Conservation (phyloP, 257 asterid genomes). For the Nicotiana knightiana region DNA sequence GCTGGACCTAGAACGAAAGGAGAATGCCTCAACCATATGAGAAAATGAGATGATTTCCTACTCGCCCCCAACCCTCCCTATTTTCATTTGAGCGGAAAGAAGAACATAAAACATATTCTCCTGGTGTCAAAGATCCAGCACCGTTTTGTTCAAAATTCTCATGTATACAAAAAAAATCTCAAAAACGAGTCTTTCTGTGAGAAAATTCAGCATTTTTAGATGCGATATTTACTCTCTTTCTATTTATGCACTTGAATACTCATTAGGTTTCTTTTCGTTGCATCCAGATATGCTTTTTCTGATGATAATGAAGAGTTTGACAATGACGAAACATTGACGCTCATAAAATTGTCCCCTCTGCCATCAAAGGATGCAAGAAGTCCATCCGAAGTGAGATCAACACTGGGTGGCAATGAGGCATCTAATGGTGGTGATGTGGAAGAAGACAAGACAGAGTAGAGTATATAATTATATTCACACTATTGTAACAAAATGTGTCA, state of each 20-base stretch:
- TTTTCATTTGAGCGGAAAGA: not conserved
- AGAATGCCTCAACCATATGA: not conserved
- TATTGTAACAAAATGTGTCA: not conserved
- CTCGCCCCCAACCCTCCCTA: not conserved
- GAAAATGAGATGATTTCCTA: not conserved
- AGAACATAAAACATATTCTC: not conserved
- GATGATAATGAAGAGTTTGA: constrained; percentile 78
- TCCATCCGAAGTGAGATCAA: constrained; percentile 35
- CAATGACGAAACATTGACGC: constrained; percentile 61
- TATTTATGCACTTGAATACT: not conserved
- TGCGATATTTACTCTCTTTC: not conserved
- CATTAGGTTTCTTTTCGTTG: not conserved
- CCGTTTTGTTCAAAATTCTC: not conserved
- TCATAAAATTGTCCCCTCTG: constrained; percentile 61
- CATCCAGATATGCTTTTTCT: constrained; percentile 70
- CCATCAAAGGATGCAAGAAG: constrained; percentile 46
- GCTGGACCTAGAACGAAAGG: not conserved
- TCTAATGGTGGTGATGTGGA: constrained; percentile 33
- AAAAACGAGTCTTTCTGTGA: not conserved
- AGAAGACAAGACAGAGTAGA: constrained; percentile 71
- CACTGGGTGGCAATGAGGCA: constrained; percentile 25
- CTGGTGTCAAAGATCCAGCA: not conserved
- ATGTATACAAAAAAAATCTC: not conserved
- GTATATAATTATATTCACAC: not conserved
- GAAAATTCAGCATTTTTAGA: not conserved